Conservation (phyloP, 768 basidiomycete genomes). For the Boletus speciosus region DNA sequence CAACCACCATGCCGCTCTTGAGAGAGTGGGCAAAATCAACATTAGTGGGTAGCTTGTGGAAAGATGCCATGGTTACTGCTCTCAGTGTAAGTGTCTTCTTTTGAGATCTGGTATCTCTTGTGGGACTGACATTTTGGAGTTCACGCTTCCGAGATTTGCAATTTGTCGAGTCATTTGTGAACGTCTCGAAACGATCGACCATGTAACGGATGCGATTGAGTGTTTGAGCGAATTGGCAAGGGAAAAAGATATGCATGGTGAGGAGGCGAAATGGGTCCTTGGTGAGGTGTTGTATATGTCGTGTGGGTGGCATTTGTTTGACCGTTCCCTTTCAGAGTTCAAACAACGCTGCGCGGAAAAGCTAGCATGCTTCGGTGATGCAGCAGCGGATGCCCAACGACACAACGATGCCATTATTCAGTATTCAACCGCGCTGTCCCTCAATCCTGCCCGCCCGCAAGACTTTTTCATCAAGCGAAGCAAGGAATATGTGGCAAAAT, state of each 20-base stretch:
- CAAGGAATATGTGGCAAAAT: background rate
- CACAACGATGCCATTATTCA: background rate
- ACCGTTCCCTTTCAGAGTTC: background rate
- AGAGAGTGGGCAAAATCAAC: conserved; percentile 4
- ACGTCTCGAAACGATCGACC: no score
- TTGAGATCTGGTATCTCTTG: no score
- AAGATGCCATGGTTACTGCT: background rate
- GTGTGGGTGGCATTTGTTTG: no score
- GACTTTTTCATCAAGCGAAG: background rate
- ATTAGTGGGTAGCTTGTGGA: conserved; percentile 1
- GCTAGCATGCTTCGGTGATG: background rate
- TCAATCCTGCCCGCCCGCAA: background rate
- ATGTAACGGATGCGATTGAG: no score
- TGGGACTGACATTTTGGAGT: no score
- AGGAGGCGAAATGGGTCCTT: no score
- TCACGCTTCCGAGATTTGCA: no score
- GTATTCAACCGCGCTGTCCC: background rate
- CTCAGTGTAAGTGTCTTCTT: background rate
- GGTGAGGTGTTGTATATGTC: no score
- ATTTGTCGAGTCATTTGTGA: no score
- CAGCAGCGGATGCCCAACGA: background rate
- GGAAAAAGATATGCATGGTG: no score
- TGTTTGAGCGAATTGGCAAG: no score
- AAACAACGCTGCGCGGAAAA: background rate
- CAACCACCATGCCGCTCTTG: background rate